These are phyloP conservation scores for Tuber magnatum DNA, from an alignment of 495 filamentous ascomycete genomes.

Conservation along the genomic window DNA sequence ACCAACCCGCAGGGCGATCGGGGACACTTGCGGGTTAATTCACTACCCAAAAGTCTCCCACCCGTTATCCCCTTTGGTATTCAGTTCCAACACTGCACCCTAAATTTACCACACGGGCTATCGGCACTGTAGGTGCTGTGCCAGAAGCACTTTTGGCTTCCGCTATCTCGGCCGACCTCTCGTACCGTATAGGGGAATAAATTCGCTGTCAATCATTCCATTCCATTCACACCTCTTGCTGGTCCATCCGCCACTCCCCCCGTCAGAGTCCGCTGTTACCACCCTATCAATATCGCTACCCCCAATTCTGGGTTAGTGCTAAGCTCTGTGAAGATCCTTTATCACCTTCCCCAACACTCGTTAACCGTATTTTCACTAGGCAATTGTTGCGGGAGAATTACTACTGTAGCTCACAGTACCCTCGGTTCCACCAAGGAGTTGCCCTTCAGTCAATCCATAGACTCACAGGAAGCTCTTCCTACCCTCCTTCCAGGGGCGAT, in stretches of 20 bases:
- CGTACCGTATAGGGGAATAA: not conserved
- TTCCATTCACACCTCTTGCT: not conserved
- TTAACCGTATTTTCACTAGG: not conserved
- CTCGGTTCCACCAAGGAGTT: not conserved
- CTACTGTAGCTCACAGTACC: not conserved
- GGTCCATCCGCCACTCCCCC: not conserved
- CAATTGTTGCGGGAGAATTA: not conserved
- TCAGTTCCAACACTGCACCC: not conserved
- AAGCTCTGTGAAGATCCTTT: not conserved
- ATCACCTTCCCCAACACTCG: not conserved
- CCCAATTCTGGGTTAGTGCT: not conserved
- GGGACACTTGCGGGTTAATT: not conserved
- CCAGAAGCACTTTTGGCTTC: not conserved
- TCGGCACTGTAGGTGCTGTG: not conserved
- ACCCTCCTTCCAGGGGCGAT: not conserved
- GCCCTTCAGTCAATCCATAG: not conserved
- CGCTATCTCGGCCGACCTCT: not conserved
- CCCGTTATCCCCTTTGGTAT: not conserved
- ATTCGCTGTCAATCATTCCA: not conserved
- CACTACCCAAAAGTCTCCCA: not conserved
- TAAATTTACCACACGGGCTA: not conserved
- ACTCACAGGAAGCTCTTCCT: not conserved
- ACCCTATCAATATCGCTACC: not conserved
- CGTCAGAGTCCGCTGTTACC: not conserved
- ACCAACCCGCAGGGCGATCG: not conserved